Percentiles rank a stretch among this genome's conserved stretches.
Evolutionary conservation across 2,329 filamentous ascomycete species (phyloP).

Genomic region (Pseudogymnoascus sp.): DNA sequence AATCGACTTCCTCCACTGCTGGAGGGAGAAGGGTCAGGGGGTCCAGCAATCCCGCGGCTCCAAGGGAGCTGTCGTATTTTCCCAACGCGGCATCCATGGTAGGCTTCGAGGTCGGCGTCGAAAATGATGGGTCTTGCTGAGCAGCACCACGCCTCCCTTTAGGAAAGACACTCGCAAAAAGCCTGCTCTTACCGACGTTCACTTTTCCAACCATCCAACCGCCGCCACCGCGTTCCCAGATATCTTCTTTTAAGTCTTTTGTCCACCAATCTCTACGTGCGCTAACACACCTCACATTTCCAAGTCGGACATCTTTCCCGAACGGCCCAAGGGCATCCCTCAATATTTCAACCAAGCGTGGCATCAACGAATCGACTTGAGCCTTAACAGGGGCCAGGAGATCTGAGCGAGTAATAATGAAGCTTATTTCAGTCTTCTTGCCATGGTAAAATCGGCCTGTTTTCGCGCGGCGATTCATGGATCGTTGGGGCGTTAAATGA

Average conservation of each 20-base stretch:
- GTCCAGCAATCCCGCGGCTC: conserved; percentile 14
- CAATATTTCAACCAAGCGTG: conserved; percentile 69
- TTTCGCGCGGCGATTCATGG: conserved; percentile 69
- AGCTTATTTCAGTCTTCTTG: conserved; percentile 69
- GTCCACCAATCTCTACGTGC: conserved; percentile 89
- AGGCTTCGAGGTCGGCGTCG: not conserved
- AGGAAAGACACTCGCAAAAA: conserved; percentile 83
- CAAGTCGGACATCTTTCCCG: conserved; percentile 66
- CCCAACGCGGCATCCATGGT: not conserved
- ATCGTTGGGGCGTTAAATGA: conserved; percentile 63
- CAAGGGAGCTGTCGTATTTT: not conserved
- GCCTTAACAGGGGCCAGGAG: conserved; percentile 75
- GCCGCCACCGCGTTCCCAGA: conserved; percentile 74
- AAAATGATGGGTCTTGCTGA: conserved; percentile 23
- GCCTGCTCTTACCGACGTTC: conserved; percentile 91
- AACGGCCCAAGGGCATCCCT: conserved; percentile 63
- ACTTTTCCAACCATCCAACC: conserved; percentile 97
- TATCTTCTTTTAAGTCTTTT: conserved; percentile 72
- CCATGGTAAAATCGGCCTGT: conserved; percentile 56
- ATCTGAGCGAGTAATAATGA: conserved; percentile 85
- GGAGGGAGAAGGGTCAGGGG: conserved; percentile 60
- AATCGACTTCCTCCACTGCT: conserved; percentile 60
- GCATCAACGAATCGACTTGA: conserved; percentile 79
- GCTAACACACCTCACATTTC: conserved; percentile 81
- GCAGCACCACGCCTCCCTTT: conserved; percentile 46